Conservation (phyloP, 352 stramenopile species). For the Phytopythium vexans region DNA sequence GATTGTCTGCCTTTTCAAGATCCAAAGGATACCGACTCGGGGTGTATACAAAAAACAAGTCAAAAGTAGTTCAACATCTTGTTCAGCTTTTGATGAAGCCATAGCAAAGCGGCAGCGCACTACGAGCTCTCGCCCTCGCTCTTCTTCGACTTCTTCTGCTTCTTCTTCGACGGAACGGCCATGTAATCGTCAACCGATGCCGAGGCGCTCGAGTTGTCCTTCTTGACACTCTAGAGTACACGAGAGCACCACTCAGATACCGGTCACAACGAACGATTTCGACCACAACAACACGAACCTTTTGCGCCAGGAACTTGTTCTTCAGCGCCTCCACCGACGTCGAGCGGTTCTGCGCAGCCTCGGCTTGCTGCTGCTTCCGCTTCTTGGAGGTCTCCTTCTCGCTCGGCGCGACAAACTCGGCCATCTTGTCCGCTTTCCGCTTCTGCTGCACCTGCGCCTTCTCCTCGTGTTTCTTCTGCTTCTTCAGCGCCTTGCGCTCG, state of each 20-base stretch:
- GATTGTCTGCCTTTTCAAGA: no score
- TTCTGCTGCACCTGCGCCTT: slow-evolving; percentile 58
- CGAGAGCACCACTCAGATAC: background rate
- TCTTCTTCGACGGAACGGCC: slow-evolving; percentile 52
- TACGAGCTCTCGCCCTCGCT: slow-evolving; percentile 10
- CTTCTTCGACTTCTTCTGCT: slow-evolving; percentile 51
- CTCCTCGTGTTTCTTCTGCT: slow-evolving; percentile 82
- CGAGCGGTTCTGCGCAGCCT: slow-evolving; percentile 43
- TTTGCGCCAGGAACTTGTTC: slow-evolving; percentile 79
- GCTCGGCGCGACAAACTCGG: slow-evolving; percentile 69
- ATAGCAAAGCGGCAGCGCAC: background rate
- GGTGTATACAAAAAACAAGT: no score
- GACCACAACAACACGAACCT: slow-evolving; percentile 26
- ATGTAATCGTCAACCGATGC: slow-evolving; percentile 65
- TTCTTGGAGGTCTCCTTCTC: slow-evolving; percentile 80
- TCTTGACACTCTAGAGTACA: slow-evolving; percentile 29
- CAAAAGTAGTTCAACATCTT: slow-evolving; percentile 4
- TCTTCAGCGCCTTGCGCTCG: slow-evolving; percentile 91
- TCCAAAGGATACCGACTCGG: no score
- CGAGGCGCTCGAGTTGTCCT: slow-evolving; percentile 17
- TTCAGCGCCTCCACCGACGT: slow-evolving; percentile 71
- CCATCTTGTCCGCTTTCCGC: slow-evolving; percentile 69
- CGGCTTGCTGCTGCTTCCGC: slow-evolving; percentile 65
- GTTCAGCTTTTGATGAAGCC: background rate
- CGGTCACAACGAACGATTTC: background rate